phyloP scores from a whole-genome alignment of 495 filamentous ascomycete species.

The Lophiostoma macrostomum region DNA sequence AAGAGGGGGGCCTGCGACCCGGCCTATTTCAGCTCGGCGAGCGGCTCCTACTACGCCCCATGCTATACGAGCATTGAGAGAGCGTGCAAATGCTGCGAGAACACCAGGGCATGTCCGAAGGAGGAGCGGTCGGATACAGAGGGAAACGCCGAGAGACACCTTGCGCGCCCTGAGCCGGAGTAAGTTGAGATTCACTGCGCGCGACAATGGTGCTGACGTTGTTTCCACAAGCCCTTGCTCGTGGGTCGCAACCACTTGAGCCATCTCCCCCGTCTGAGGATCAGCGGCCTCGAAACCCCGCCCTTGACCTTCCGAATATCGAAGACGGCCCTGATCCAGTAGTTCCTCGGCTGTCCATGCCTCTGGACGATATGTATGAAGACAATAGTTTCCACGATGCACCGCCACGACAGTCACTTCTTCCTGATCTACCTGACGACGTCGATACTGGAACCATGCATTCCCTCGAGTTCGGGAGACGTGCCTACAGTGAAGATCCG shows the following conservation, averaged over 20 bases:
- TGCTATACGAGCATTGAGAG: slow-evolving; percentile 66
- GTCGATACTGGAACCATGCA: slow-evolving; percentile 54
- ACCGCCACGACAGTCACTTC: slow-evolving; percentile 64
- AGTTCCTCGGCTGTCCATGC: slow-evolving; percentile 65
- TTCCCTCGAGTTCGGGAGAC: slow-evolving; percentile 67
- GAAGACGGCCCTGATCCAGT: slow-evolving; percentile 65
- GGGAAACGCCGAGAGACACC: slow-evolving; percentile 73
- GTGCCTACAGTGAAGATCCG: slow-evolving; percentile 55
- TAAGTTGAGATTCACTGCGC: not conserved
- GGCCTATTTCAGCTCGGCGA: slow-evolving; percentile 36
- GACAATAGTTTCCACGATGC: slow-evolving; percentile 42
- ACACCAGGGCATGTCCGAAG: slow-evolving; percentile 66
- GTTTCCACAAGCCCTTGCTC: slow-evolving; percentile 52
- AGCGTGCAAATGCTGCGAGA: slow-evolving; percentile 65
- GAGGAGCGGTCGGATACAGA: slow-evolving; percentile 62
- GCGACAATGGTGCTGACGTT: not conserved
- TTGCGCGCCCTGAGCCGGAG: slow-evolving; percentile 61
- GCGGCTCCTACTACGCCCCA: slow-evolving; percentile 65
- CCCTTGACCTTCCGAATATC: slow-evolving; percentile 41
- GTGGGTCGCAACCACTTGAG: slow-evolving; percentile 53
- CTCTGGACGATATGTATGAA: slow-evolving; percentile 62
- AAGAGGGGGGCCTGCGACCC: slow-evolving; percentile 26
- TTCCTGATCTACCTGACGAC: slow-evolving; percentile 40
- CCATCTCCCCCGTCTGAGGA: slow-evolving; percentile 54
- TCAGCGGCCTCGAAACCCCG: slow-evolving; percentile 32